Evolutionary conservation across 192 early-diverging fungal genomes (phyloP).

Genomic region (Backusella australiensis): DNA sequence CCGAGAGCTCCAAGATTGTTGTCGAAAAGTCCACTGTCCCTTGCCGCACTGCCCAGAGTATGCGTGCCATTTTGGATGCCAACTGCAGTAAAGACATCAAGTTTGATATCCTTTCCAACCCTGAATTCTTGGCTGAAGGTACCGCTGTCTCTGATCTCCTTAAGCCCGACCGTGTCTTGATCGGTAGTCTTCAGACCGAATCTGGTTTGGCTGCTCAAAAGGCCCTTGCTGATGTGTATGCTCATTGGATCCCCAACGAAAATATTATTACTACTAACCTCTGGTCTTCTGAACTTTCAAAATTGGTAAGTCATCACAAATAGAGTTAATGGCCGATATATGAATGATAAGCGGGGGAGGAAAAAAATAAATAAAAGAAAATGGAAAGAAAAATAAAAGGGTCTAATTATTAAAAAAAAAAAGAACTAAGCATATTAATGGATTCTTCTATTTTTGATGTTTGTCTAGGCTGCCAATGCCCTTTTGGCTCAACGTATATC

Average conservation of each 20-base stretch:
- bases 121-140: conserved; percentile 94
- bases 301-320: conserved; percentile 56
- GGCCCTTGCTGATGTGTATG: conserved; percentile 71
- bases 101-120: conserved; percentile 91
- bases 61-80: conserved; percentile 79
- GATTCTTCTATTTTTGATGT: neutral
- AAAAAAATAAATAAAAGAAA: conserved; percentile 4
- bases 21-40: conserved; percentile 96
- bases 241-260: conserved; percentile 82
- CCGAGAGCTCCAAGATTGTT: conserved; percentile 80
- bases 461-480: conserved; percentile 80
- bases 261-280: conserved; percentile 88
- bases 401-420: neutral
- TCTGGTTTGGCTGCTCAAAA: conserved; percentile 73
- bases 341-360: neutral
- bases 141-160: conserved; percentile 83
- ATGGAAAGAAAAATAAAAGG: neutral
- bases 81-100: conserved; percentile 62
- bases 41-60: conserved; percentile 82
- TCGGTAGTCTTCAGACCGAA: conserved; percentile 72
- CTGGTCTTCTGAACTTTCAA: conserved; percentile 95
- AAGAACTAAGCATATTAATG: neutral
- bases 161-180: conserved; percentile 86
- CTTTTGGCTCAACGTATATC: conserved; percentile 93
- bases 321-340: neutral